Conservation (phyloP, 768 basidiomycete species). For the Amanita thiersii region DNA sequence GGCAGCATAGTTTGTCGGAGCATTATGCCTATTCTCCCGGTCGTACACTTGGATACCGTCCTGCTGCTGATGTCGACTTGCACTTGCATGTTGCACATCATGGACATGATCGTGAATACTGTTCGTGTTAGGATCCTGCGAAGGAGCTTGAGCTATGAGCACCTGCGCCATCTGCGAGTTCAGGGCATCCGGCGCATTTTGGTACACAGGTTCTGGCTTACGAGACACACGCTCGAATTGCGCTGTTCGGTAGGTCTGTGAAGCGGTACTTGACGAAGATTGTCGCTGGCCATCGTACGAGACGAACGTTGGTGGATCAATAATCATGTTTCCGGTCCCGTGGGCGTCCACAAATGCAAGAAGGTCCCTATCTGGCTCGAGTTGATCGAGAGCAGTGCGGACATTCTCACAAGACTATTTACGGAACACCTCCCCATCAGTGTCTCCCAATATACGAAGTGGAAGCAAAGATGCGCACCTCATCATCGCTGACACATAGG, state of each 20-base stretch:
- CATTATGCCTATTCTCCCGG: too few relatives aligned
- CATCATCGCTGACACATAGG: constrained; percentile 92
- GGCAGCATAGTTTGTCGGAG: too few relatives aligned
- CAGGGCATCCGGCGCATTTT: constrained; percentile 2
- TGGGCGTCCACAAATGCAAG: constrained; percentile 80
- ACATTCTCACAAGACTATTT: constrained; percentile 94
- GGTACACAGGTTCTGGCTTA: constrained; percentile 3
- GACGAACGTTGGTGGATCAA: constrained; percentile 69
- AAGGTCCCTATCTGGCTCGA: constrained; percentile 80
- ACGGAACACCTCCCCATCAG: too few relatives aligned
- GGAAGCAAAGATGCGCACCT: constrained; percentile 56
- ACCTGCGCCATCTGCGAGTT: constrained; percentile 18
- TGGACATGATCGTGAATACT: too few relatives aligned
- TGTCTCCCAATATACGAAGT: too few relatives aligned
- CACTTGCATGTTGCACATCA: too few relatives aligned
- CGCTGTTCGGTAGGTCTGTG: not conserved
- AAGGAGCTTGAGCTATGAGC: constrained; percentile 12
- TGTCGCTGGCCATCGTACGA: constrained; percentile 42
- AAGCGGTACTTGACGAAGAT: constrained; percentile 8
- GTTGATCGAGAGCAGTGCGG: constrained; percentile 75
- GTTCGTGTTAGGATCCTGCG: too few relatives aligned
- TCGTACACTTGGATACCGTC: too few relatives aligned
- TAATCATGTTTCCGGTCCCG: constrained; percentile 79
- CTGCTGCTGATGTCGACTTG: too few relatives aligned
- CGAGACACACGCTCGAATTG: constrained; percentile 4